phyloP scores from a whole-genome alignment of 1,284 basidiomycete species.

The Naganishia liquefaciens region DNA sequence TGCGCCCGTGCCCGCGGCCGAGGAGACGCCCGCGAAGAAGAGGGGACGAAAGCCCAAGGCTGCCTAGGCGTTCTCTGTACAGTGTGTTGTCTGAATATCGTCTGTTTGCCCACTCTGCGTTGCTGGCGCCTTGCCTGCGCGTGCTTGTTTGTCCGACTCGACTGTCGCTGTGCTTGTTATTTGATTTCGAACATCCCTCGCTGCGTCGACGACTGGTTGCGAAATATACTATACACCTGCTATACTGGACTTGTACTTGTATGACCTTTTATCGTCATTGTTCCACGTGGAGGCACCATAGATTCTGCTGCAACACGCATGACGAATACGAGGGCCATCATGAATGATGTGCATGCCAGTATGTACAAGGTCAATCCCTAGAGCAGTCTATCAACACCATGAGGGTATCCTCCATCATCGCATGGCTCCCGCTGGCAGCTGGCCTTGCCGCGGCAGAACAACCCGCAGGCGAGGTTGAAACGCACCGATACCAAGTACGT shows the following conservation, averaged over 20 bases:
- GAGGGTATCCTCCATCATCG: conserved; percentile 4
- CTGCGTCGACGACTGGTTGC: conserved; percentile 4
- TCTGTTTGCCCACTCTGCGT: background rate
- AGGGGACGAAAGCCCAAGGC: conserved; percentile 34
- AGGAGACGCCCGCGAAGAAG: conserved; percentile 35
- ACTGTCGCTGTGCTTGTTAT: conserved; percentile 14
- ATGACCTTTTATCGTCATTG: too few species aligned
- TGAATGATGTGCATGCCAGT: too few species aligned
- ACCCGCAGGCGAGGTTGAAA: conserved; percentile 57
- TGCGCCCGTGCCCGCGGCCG: conserved; percentile 27
- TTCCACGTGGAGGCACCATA: conserved; percentile 22
- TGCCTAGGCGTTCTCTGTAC: background rate
- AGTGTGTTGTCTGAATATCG: background rate
- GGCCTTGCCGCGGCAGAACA: conserved; percentile 42
- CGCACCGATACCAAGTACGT: conserved; percentile 70
- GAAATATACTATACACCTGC: too few species aligned
- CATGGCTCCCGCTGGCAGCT: conserved; percentile 7
- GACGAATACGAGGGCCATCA: too few species aligned
- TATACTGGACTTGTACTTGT: conserved; percentile 1
- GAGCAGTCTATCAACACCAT: conserved; percentile 33
- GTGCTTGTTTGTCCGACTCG: background rate
- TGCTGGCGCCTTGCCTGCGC: background rate
- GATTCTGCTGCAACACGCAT: conserved; percentile 14
- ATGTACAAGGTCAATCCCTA: background rate
- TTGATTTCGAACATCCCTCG: conserved; percentile 27